Conservation (phyloP, 129 eudicot genomes). For the Flaveria ramosissima region DNA sequence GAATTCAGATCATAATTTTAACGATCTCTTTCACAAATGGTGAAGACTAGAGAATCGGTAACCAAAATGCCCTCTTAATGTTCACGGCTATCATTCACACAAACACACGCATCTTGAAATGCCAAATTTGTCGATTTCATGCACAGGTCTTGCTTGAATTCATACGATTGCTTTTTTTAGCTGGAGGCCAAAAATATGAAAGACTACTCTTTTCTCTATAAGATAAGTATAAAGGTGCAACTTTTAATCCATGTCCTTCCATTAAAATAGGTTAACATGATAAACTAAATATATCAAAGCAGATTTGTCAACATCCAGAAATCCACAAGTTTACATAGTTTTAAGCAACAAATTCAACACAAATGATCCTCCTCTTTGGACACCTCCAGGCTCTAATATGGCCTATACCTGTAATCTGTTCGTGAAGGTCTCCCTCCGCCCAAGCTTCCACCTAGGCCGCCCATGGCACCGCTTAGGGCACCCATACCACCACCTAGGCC, state of each 20-base stretch:
- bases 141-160: too few species aligned
- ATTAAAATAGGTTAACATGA: not conserved
- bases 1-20: too few species aligned
- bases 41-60: too few species aligned
- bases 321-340: constrained; percentile 22
- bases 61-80: too few species aligned
- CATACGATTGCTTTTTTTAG: too few species aligned
- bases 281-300: not conserved
- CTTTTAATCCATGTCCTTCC: not conserved
- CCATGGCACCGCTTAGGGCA: constrained; percentile 40
- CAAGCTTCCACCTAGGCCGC: constrained; percentile 41
- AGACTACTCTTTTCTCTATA: too few species aligned
- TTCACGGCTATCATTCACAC: too few species aligned
- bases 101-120: too few species aligned
- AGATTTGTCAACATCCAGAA: constrained; percentile 19
- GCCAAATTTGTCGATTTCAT: too few species aligned
- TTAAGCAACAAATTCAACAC: constrained; percentile 22
- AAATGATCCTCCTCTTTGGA: not conserved
- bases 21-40: too few species aligned
- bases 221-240: too few species aligned
- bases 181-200: too few species aligned
- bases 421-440: constrained; percentile 73
- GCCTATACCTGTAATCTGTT: constrained; percentile 80
- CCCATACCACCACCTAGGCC: constrained; percentile 43
- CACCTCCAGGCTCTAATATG: constrained; percentile 52